Percentiles rank a stretch among this genome's conserved stretches.
These are phyloP conservation scores for Wallacemonas sp. DNA, from an alignment of 208 protist genomes.

Conservation along the genomic window DNA sequence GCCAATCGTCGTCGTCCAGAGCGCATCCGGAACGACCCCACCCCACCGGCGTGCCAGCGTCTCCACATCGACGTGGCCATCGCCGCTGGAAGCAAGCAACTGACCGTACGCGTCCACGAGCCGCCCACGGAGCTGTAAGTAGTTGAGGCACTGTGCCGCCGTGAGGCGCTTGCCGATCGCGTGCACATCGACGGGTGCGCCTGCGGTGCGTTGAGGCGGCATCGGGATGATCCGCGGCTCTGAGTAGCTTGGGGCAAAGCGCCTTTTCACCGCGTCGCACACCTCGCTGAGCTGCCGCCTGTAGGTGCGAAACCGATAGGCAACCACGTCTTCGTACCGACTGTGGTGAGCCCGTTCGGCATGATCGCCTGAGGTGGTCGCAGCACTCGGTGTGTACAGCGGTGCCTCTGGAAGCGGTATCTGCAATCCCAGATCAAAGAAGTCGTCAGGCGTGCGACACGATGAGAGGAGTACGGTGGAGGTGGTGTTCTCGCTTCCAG, in stretches of 20 bases:
- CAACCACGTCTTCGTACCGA: conserved; percentile 12
- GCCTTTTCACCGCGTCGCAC: conserved; percentile 34
- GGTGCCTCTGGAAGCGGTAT: conserved; percentile 30
- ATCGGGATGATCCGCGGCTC: conserved; percentile 31
- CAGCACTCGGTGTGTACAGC: neutral
- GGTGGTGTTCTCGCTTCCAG: too few relatives aligned
- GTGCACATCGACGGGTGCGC: conserved; percentile 5
- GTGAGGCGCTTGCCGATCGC: conserved; percentile 29
- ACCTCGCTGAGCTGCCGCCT: conserved; percentile 28
- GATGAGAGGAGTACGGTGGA: conserved; percentile 15
- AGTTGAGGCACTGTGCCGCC: conserved; percentile 71
- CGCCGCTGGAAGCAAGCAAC: neutral
- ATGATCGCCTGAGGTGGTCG: neutral
- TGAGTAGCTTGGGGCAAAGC: conserved; percentile 45
- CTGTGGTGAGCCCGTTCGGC: neutral
- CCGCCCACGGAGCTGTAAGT: conserved; percentile 31
- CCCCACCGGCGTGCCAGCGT: conserved; percentile 30
- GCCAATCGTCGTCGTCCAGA: conserved; percentile 26
- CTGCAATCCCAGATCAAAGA: conserved; percentile 33
- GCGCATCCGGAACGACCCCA: conserved; percentile 17
- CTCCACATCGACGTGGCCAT: conserved; percentile 5
- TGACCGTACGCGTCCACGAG: conserved; percentile 37
- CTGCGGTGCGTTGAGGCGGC: conserved; percentile 14
- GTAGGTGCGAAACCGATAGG: conserved; percentile 34
- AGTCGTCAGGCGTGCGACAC: conserved; percentile 44